Conservation (phyloP, 2,329 filamentous ascomycete genomes). For the Sporothrix inflata region DNA sequence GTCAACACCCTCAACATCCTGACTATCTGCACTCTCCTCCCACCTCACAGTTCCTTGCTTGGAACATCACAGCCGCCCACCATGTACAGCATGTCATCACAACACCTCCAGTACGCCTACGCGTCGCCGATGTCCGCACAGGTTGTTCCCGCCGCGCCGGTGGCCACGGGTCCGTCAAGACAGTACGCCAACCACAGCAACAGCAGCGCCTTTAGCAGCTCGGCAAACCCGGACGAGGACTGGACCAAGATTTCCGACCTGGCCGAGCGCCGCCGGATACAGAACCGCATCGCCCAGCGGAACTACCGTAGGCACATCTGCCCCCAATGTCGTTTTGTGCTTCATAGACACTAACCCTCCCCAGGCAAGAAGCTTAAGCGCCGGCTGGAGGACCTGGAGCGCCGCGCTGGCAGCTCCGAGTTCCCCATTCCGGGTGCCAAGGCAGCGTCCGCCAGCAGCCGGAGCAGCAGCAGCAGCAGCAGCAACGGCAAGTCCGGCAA, state of each 20-base stretch:
- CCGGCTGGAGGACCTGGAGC: slow-evolving; percentile 82
- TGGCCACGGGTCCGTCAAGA: slow-evolving; percentile 53
- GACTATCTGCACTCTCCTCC: not conserved
- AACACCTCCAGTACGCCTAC: slow-evolving; percentile 45
- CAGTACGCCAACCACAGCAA: slow-evolving; percentile 75
- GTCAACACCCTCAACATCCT: not conserved
- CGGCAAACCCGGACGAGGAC: slow-evolving; percentile 94
- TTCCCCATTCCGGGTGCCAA: slow-evolving; percentile 28
- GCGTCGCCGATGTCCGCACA: slow-evolving; percentile 40
- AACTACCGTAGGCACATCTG: slow-evolving; percentile 77
- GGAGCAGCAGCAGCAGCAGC: slow-evolving; percentile 41
- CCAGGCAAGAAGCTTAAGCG: slow-evolving; percentile 91
- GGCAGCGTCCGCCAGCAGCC: slow-evolving; percentile 22
- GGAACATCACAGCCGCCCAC: slow-evolving; percentile 26
- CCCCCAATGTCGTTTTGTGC: slow-evolving; percentile 29
- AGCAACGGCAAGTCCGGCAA: slow-evolving; percentile 31
- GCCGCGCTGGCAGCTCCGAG: slow-evolving; percentile 62
- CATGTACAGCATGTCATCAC: slow-evolving; percentile 52
- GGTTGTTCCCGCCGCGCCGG: slow-evolving; percentile 26
- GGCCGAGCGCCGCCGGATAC: slow-evolving; percentile 88
- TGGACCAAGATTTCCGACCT: slow-evolving; percentile 99
- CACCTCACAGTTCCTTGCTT: not conserved
- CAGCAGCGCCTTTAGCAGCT: slow-evolving; percentile 92
- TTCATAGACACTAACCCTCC: slow-evolving; percentile 28
- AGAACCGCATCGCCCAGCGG: slow-evolving; percentile 96